phyloP scores from a whole-genome alignment of 148 eudicot genomes.

The Rhododendron griersonianum region DNA sequence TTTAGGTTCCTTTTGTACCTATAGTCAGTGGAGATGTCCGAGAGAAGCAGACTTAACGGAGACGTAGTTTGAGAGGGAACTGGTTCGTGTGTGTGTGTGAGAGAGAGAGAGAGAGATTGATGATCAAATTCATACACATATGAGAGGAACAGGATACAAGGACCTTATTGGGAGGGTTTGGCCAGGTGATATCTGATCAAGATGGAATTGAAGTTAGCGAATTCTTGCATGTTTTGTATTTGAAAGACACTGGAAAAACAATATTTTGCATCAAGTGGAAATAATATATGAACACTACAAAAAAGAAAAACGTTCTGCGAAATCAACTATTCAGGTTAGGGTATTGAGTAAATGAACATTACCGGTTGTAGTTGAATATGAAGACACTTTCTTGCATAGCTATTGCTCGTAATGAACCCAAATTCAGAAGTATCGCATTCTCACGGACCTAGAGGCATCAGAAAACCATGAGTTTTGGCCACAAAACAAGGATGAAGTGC shows the following conservation, averaged over 20 bases:
- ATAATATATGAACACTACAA: neutral
- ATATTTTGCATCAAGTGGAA: neutral
- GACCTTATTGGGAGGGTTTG: neutral
- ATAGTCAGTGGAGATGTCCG: neutral
- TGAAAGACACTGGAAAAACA: neutral
- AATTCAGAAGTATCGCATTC: constrained; percentile 79
- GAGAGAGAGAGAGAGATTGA: neutral
- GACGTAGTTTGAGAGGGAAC: neutral
- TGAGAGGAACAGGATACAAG: neutral
- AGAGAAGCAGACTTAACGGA: neutral
- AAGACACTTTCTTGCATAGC: constrained; percentile 92
- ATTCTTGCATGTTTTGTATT: neutral
- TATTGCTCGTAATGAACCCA: constrained; percentile 93
- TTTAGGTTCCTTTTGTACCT: neutral
- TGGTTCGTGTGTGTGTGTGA: neutral
- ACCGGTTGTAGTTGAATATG: constrained; percentile 94
- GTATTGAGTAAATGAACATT: constrained; percentile 14
- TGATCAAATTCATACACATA: neutral
- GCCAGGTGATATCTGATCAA: neutral
- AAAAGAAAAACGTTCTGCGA: neutral
- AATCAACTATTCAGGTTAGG: neutral
- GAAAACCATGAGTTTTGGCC: constrained; percentile 9
- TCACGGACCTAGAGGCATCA: constrained; percentile 67
- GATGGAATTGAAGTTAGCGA: neutral
- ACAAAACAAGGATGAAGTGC: neutral